Evolutionary conservation across 176 grass and related monocot genomes (phyloP), one percentile per base, ranked within the genome.

Genomic region (Zizania latifolia): DNA sequence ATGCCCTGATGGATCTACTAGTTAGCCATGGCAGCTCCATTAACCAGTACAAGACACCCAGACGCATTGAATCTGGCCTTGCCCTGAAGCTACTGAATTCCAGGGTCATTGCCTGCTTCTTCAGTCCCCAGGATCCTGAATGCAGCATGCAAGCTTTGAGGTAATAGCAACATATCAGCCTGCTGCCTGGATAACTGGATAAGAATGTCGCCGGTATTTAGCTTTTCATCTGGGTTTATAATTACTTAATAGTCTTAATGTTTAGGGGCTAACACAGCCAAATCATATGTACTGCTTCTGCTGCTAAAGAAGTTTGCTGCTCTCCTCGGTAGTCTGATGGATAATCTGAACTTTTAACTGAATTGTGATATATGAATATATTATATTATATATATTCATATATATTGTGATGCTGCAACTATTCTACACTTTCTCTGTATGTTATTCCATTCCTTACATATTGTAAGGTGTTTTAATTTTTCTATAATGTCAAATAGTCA

Each of bases 1-100:
- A 97, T 19, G 71, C 72, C 30, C 30, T 97, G 79, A 97, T 93
- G 93, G 87, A 90, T 68, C 81, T 90, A 12, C 14, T 90, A 72
- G 86, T 97, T 28, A 97, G 75, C 15, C 87, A 89, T 12, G 93
- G 87, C 27, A 81, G 90, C 66, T 93, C 93, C 16, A 93, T 97
- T 39, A 93, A 97, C 54, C 93, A 90, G 78, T 97, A 97, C 76
- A 93, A 97, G 39, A 90, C 93, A 21, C 93, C 90, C 2, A 85
- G 90, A 12, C 90, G 90, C 60, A 74, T 97, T 11, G 84, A 88
- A 64, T 72, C 53, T 17, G 79, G 76, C 8, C 67, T 62, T 9
- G 76, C 87, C 4, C 38, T 97, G 24, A 76, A 88, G 43, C 53
- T 93, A 38, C 90, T 97, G 3, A 84, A 93, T 39, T 90, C 85